phyloP scores from a whole-genome alignment of 805 yeast genomes.

The Sungouiozyma intestinalis region DNA sequence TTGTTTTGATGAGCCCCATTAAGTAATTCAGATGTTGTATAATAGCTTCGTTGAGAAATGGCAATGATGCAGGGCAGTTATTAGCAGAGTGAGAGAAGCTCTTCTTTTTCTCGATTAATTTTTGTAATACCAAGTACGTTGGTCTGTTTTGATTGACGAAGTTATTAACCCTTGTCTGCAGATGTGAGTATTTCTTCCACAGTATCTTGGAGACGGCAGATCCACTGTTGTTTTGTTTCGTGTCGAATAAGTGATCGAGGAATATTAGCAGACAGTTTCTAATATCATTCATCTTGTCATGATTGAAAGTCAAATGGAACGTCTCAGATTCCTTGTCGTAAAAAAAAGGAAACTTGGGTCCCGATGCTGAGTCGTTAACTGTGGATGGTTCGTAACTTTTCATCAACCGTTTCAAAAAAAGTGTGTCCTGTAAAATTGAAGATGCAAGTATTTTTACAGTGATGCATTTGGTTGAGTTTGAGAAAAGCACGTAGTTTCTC shows the following conservation, averaged over 20 bases:
- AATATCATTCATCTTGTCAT: conserved; percentile 10
- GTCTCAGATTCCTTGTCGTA: not conserved
- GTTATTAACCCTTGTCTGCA: conserved; percentile 3
- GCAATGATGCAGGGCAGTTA: not conserved
- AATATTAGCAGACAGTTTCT: conserved; percentile 15
- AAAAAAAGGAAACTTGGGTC: not conserved
- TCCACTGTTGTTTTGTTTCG: conserved; percentile 3
- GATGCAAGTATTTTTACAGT: conserved; percentile 44
- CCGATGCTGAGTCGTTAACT: not conserved
- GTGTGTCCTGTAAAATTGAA: conserved; percentile 31
- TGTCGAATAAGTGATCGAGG: conserved; percentile 13
- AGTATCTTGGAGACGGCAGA: conserved; percentile 10
- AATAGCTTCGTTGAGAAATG: not conserved
- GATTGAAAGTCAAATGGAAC: conserved; percentile 3
- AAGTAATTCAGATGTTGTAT: not conserved
- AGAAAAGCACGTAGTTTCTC: conserved; percentile 36
- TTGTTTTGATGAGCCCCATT: not conserved
- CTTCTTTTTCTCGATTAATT: conserved; percentile 7
- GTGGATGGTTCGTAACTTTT: not conserved
- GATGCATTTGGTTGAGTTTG: conserved; percentile 38
- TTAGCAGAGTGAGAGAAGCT: not conserved
- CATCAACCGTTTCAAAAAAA: conserved; percentile 3
- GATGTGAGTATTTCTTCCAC: conserved; percentile 15
- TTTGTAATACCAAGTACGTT: conserved; percentile 12
- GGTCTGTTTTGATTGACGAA: conserved; percentile 12